Evolutionary conservation across 176 grass and related monocot genomes (phyloP).

Genomic region (Rhynchospora tenuis): DNA sequence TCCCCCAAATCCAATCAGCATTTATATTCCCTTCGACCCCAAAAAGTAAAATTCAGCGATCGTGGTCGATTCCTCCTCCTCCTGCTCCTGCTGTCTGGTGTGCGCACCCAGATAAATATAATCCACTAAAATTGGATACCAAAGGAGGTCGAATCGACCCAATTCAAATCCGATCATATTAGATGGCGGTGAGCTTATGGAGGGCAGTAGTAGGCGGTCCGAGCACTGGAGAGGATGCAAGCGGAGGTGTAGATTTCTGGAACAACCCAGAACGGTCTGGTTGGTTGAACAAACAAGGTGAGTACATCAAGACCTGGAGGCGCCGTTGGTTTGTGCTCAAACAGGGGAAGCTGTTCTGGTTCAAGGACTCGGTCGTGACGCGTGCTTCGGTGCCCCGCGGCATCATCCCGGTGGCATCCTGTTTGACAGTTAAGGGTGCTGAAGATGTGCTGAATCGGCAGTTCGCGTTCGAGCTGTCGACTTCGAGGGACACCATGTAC

Average conservation of each 20-base stretch:
- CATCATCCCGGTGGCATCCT: conserved; percentile 72
- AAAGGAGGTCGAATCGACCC: neutral
- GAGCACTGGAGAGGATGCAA: conserved; percentile 9
- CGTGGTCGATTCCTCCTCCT: neutral
- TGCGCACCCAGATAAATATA: neutral
- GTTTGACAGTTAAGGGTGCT: conserved; percentile 94
- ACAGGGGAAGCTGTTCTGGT: conserved; percentile 94
- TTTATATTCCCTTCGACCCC: neutral
- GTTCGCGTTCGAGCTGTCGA: conserved; percentile 93
- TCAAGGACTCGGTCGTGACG: conserved; percentile 72
- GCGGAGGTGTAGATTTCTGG: conserved; percentile 86
- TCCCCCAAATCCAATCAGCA: neutral
- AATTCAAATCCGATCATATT: neutral
- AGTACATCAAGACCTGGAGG: conserved; percentile 99
- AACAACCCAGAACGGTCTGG: conserved; percentile 55
- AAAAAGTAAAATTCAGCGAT: neutral
- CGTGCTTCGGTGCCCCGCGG: conserved; percentile 68
- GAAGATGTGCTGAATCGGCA: conserved; percentile 86
- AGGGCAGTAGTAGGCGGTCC: conserved; percentile 39
- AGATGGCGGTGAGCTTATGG: conserved; percentile 76
- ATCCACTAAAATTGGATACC: neutral
- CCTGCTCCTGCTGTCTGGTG: neutral
- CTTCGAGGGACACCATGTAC: conserved; percentile 82
- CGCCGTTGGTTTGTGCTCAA: conserved; percentile 98
- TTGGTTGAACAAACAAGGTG: conserved; percentile 92